Percentiles rank a stretch among this genome's conserved stretches.
These are phyloP conservation scores for Trifolium repens DNA, from an alignment of 306 rosid species.

Conservation along the genomic window DNA sequence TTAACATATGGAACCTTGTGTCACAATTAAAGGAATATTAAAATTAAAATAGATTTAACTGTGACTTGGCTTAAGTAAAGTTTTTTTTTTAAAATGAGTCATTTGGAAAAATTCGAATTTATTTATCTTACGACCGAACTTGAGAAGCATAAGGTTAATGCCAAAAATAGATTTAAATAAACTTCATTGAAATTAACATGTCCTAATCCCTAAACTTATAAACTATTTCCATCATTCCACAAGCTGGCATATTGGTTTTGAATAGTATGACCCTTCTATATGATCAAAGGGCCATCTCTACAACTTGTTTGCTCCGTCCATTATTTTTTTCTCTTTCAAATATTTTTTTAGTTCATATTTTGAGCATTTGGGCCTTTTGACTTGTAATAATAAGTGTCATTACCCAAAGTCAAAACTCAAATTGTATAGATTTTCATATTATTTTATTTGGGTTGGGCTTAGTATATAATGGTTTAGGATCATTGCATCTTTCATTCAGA, in stretches of 20 bases:
- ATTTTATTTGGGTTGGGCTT: not conserved
- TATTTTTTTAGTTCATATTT: not conserved
- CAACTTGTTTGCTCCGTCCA: not conserved
- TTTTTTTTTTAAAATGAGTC: too few relatives aligned
- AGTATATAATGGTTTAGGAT: constrained; percentile 38
- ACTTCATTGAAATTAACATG: not conserved
- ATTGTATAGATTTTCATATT: not conserved
- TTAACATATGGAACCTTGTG: not conserved
- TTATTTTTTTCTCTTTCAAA: not conserved
- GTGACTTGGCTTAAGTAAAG: too few relatives aligned
- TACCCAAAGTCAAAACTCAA: constrained; percentile 24
- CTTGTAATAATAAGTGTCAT: constrained; percentile 2
- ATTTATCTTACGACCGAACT: too few relatives aligned
- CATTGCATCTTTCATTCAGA: constrained; percentile 36
- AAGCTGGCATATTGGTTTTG: not conserved
- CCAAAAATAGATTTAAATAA: too few relatives aligned
- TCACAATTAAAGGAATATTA: not conserved
- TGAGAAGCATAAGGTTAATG: too few relatives aligned
- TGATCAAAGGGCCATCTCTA: constrained; percentile 39
- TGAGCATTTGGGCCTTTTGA: constrained; percentile 37
- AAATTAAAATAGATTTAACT: not conserved
- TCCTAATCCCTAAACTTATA: not conserved
- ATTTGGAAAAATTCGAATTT: too few relatives aligned
- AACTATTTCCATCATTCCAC: constrained; percentile 8
- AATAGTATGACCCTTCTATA: constrained; percentile 35